Base-by-base conservation (phyloP, 2,329 filamentous ascomycete species). In the Aureobasidium sp. region DNA sequence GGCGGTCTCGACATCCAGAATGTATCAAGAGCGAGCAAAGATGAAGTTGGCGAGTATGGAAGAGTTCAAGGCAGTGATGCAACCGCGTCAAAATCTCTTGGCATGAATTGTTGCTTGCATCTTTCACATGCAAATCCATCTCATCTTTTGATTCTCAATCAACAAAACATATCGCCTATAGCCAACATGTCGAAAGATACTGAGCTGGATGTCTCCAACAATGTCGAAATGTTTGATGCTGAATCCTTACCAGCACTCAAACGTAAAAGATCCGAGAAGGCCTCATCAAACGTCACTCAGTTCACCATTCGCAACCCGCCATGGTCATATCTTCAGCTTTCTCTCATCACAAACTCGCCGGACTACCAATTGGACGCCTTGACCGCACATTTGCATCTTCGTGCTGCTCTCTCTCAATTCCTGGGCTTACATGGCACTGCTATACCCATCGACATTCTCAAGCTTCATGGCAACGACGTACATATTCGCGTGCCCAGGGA, bases 381-480 rank as follows among this genome's bases (percentile, higher is more conserved):
- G 2, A 86, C 85, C 41, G 78, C 82, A 20, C 84, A 83, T 37
- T 78, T 84, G 0, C 86, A 88, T 69, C 82, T 88, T 67, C 83
- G 82, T 1, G 73, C 81, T 0, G 86, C 88, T 0, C 76, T 93
- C 8, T 78, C 78, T 1, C 83, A 88, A 64, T 91, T 89, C 68
- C 82, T 93, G 1, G 90, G 90, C 23, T 75, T 84, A 20, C 85
- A 84, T 0, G 90, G 90, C 12, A 75, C 80, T 1, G 84, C 84
- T 12, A 85, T 92, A 3, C 76, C 86, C 1, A 70, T 91, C 62
- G 90, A 93, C 69, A 84, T 92, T 23, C 79, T 93, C 37, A 84
- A 86, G 67, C 76, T 86, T 0, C 74, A 83, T 3, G 79, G 76
- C 1, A 68, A 70, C 6, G 78, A 84, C 52, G 82, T 82, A 61